Conservation (phyloP, 768 basidiomycete species). For the Tulasnella sp. region DNA sequence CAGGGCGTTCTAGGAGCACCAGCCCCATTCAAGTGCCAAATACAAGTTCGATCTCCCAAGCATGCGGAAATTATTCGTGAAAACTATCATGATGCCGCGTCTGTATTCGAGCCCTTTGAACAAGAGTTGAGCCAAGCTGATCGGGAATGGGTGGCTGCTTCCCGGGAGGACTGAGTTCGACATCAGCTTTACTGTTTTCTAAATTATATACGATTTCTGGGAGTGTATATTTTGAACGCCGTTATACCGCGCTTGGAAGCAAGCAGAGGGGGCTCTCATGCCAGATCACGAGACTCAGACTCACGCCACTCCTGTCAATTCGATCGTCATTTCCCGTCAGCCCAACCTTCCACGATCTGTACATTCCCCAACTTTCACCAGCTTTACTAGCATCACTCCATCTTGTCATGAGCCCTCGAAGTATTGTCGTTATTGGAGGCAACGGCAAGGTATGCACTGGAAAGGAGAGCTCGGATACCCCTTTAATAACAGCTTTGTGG, state of each 20-base stretch:
- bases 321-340: neutral
- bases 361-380: neutral
- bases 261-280: neutral
- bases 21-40: neutral
- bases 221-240: neutral
- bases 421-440: constrained; percentile 52
- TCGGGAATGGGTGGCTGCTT: constrained; percentile 5
- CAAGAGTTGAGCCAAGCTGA: neutral
- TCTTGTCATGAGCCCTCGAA: constrained; percentile 32
- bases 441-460: constrained; percentile 48
- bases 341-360: neutral
- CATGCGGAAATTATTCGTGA: constrained; percentile 6
- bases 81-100: neutral
- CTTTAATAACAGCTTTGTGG: neutral
- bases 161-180: neutral
- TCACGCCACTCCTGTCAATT: neutral
- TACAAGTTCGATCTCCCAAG: neutral
- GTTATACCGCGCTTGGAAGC: neutral
- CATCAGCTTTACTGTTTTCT: neutral
- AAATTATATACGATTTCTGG: neutral
- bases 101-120: constrained; percentile 8
- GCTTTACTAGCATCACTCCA: neutral
- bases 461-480: too few species aligned
- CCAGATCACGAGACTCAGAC: neutral
- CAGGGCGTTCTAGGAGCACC: neutral